Conservation (phyloP, 163 green algal genomes). For the Prototheca stagnorum region DNA sequence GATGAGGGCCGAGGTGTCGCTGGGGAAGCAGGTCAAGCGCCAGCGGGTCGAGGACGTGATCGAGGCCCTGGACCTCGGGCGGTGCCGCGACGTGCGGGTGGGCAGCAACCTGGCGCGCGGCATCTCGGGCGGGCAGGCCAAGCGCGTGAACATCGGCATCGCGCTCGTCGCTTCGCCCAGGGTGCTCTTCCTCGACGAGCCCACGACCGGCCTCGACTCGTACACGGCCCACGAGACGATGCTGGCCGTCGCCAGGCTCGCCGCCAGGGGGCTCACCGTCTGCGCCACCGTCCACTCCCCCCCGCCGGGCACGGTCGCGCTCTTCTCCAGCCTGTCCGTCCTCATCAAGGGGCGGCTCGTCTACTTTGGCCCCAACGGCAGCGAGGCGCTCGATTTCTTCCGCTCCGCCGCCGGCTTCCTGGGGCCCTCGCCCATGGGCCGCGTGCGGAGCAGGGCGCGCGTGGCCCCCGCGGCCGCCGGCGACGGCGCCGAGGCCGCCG, state of each 20-base stretch:
- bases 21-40: constrained; percentile 33
- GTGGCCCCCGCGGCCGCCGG: no score
- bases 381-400: background rate
- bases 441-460: no score
- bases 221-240: constrained; percentile 47
- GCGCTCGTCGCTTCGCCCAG: constrained; percentile 39
- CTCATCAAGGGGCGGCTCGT: constrained; percentile 46
- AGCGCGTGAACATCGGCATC: constrained; percentile 41
- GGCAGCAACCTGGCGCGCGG: background rate
- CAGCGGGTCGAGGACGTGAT: constrained; percentile 36
- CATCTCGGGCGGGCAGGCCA: constrained; percentile 21
- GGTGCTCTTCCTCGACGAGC: constrained; percentile 61
- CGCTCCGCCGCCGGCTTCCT: background rate
- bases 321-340: constrained; percentile 66
- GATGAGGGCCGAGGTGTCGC: constrained; percentile 42
- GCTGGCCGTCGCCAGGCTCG: constrained; percentile 41
- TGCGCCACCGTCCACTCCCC: constrained; percentile 72
- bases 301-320: constrained; percentile 46
- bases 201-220: constrained; percentile 58
- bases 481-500: no score
- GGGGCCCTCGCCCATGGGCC: background rate
- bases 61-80: constrained; percentile 34
- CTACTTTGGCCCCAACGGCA: constrained; percentile 42
- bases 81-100: background rate
- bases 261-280: constrained; percentile 47